phyloP scores from a whole-genome alignment of 345 rosid species.

The Leavenworthia alabamica region DNA sequence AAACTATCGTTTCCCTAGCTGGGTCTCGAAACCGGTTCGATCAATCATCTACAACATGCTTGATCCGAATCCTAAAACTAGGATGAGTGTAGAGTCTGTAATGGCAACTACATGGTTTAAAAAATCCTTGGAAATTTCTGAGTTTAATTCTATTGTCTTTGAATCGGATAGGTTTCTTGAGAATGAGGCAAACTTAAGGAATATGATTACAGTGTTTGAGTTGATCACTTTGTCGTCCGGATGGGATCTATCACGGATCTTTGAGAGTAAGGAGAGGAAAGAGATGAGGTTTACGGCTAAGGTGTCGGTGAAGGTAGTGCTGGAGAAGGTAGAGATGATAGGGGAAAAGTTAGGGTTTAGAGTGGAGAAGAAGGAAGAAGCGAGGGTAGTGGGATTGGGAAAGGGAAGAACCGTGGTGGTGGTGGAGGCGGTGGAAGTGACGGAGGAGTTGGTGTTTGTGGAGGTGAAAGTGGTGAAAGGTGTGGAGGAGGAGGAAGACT shows the following conservation, averaged over 20 bases:
- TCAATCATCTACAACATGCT: conserved; percentile 49
- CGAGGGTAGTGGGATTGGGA: conserved; percentile 43
- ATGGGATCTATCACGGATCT: conserved; percentile 61
- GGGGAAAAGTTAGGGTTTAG: conserved; percentile 61
- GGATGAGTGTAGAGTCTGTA: conserved; percentile 53
- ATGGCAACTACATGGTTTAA: conserved; percentile 53
- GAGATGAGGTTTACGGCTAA: conserved; percentile 59
- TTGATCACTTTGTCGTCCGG: conserved; percentile 65
- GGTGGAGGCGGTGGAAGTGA: conserved; percentile 48
- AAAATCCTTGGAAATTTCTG: conserved; percentile 26
- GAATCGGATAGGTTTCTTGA: not conserved
- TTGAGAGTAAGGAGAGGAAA: conserved; percentile 40
- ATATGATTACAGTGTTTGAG: conserved; percentile 55
- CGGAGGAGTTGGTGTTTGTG: conserved; percentile 44
- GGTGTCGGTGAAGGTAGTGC: conserved; percentile 43
- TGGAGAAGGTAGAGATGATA: conserved; percentile 48
- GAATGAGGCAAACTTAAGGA: conserved; percentile 18
- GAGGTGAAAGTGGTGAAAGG: conserved; percentile 50
- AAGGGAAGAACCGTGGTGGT: conserved; percentile 46
- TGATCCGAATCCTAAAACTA: conserved; percentile 65
- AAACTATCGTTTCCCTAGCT: conserved; percentile 54
- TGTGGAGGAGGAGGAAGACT: conserved; percentile 35
- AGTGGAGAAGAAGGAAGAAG: conserved; percentile 53
- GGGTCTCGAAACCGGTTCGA: conserved; percentile 49
- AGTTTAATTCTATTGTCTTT: not conserved